phyloP scores from a whole-genome alignment of 495 filamentous ascomycete genomes.

The Penicillium roqueforti region DNA sequence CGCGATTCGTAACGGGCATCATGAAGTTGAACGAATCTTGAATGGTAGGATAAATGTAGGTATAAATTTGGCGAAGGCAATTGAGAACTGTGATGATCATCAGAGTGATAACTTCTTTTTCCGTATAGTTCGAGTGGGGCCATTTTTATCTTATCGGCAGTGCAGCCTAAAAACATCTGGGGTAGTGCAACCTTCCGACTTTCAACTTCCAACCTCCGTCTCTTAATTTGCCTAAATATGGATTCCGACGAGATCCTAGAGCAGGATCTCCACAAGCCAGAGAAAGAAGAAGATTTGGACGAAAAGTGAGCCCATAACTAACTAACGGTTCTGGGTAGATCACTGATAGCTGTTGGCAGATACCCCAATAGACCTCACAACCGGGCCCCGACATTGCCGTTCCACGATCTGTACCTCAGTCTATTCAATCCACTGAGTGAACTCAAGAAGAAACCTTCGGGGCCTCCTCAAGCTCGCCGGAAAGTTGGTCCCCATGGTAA shows the following conservation, averaged over 20 bases:
- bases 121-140: background rate
- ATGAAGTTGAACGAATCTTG: too few species aligned
- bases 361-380: conserved; percentile 86
- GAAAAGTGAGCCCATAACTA: conserved; percentile 49
- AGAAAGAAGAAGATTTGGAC: conserved; percentile 57
- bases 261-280: conserved; percentile 16
- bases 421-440: conserved; percentile 87
- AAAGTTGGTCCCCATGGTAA: conserved; percentile 56
- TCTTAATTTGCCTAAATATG: conserved; percentile 24
- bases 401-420: conserved; percentile 68
- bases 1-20: too few species aligned
- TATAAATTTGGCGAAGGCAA: too few species aligned
- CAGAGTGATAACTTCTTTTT: too few species aligned
- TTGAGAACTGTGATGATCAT: too few species aligned
- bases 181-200: conserved; percentile 21
- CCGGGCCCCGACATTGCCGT: conserved; percentile 71
- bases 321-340: background rate
- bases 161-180: conserved; percentile 32
- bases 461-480: conserved; percentile 40
- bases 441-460: conserved; percentile 70
- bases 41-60: too few species aligned
- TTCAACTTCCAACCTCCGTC: conserved; percentile 21
- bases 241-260: conserved; percentile 46
- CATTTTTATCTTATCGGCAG: conserved; percentile 26
- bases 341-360: conserved; percentile 40